Evolutionary conservation across 2,329 filamentous ascomycete genomes (phyloP), one percentile per base, ranked within the genome.

Genomic region (Colletotrichum trifolii): DNA sequence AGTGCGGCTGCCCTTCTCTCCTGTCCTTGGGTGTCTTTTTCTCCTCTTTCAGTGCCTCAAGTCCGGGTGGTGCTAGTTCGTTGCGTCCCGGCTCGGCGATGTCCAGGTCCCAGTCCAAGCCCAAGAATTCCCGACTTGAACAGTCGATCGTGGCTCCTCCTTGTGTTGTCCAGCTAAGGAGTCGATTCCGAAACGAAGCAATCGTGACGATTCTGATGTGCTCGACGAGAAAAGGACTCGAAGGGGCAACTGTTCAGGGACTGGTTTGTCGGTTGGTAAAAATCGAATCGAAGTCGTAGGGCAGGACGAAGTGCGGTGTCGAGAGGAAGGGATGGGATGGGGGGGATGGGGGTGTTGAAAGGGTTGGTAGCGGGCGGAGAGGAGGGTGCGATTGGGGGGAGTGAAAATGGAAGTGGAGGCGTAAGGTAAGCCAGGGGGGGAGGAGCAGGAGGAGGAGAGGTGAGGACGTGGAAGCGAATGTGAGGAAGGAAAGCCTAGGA

Each of bases 341-440:
- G 64, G 64, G 65, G 61, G 61, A 66, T 65, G 65, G 62, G 49
- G 65, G 62, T 67, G 65, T 55, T 66, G 57, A 64, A 66, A 65
- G 62, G 58, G 65, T 62, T 61, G 62, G 62, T 65, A 67, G 65
- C 57, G 62, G 62, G 57, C 56, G 65, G 65, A 62, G 60, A 64
- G 59, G 63, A 66, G 59, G 58, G 63, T 66, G 59, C 53, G 46
- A 53, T 52, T 67, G 65, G 64, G 61, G 56, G 39, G 35, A 12
- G 42, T 47, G 46, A 54, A 47, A 62, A 56, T 40, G 12, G 46
- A 17, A 40, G 46, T n/a, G 15, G 36, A 43, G 11, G 52, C 15
- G 12, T 7, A 50, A 45, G 53, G 56, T 49, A 42, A 47, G 47
- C 53, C 39, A 45, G 45, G 54, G 48, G 50, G 15, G 40, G 15